Percentiles rank a stretch among this genome's conserved stretches.
Evolutionary conservation across 768 basidiomycete species (phyloP).

Genomic region (Kwoniella sp.): DNA sequence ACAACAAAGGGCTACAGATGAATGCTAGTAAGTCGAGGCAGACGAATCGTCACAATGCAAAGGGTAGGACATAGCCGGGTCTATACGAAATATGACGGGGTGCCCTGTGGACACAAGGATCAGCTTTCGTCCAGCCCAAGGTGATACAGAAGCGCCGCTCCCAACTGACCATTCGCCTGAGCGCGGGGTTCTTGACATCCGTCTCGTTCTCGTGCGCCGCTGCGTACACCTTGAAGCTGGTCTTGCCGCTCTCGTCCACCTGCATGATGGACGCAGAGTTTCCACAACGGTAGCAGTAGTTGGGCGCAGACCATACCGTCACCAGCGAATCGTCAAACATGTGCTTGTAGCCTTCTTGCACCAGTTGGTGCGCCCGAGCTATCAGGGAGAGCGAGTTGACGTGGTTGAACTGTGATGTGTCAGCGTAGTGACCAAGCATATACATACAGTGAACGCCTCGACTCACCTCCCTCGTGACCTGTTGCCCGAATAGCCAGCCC

Average conservation of each 20-base stretch:
- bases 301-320: constrained; percentile 50
- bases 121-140: not conserved
- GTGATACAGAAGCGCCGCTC: not conserved
- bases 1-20: too few species aligned
- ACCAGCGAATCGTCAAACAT: constrained; percentile 49
- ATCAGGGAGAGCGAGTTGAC: constrained; percentile 81
- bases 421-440: not conserved
- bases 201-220: constrained; percentile 85
- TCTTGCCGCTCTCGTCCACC: constrained; percentile 60
- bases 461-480: constrained; percentile 73
- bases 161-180: constrained; percentile 63
- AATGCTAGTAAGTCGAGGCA: not conserved
- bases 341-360: constrained; percentile 54
- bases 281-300: constrained; percentile 59
- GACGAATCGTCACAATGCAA: constrained; percentile 11
- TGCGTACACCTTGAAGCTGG: constrained; percentile 74
- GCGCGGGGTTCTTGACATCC: constrained; percentile 69
- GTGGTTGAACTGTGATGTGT: constrained; percentile 92
- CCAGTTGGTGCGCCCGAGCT: constrained; percentile 93
- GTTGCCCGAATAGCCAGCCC: constrained; percentile 88
- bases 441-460: not conserved
- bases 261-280: constrained; percentile 90
- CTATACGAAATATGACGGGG: constrained; percentile 43
- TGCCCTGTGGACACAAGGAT: constrained; percentile 6
- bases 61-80: not conserved